phyloP scores from a whole-genome alignment of 805 yeast genomes.

The Candida wancherniae region DNA sequence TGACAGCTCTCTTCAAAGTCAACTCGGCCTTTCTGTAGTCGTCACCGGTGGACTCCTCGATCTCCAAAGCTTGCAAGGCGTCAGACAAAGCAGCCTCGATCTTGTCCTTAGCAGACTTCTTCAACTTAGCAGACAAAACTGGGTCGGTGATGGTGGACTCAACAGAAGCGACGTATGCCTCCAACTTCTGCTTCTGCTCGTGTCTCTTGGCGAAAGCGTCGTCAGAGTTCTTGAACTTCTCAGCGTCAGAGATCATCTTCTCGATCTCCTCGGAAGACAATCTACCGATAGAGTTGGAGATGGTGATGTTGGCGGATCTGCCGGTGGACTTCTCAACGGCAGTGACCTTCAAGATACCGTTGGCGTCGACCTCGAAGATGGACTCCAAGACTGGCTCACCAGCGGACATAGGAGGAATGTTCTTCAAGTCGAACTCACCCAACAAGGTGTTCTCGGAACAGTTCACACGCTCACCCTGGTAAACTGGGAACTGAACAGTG shows the following conservation, averaged over 20 bases:
- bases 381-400: conserved; percentile 49
- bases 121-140: conserved; percentile 91
- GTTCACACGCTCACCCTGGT: conserved; percentile 51
- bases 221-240: conserved; percentile 87
- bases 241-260: conserved; percentile 46
- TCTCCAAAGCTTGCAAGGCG: conserved; percentile 95
- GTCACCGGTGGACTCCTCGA: conserved; percentile 94
- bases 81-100: conserved; percentile 97
- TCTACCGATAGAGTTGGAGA: conserved; percentile 48
- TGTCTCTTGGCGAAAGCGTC: conserved; percentile 99
- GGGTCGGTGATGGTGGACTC: conserved; percentile 97
- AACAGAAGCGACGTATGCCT: conserved; percentile 84
- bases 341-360: conserved; percentile 48
- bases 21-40: conserved; percentile 99
- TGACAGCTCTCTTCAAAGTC: conserved; percentile 97
- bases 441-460: conserved; percentile 47
- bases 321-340: conserved; percentile 48
- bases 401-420: conserved; percentile 48
- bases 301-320: conserved; percentile 47
- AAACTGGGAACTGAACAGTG: conserved; percentile 48
- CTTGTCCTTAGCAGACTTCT: conserved; percentile 96
- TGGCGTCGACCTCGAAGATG: conserved; percentile 47
- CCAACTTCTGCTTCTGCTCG: conserved; percentile 98
- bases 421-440: conserved; percentile 48
- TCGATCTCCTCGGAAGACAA: conserved; percentile 46